Evolutionary conservation across 1,284 basidiomycete species (phyloP).

Genomic region (Ganoderma meredithae): DNA sequence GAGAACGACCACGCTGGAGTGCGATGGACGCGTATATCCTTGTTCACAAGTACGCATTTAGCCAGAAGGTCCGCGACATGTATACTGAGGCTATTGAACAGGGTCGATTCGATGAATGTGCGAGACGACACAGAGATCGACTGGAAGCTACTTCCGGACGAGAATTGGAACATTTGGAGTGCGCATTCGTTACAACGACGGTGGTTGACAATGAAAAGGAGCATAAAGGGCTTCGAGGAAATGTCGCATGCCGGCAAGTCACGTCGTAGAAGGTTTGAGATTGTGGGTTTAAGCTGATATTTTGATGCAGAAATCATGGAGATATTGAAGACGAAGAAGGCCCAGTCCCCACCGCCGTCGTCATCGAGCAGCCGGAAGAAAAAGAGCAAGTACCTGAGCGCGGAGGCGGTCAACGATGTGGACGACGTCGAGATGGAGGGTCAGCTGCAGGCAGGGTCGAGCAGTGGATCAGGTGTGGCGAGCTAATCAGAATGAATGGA

Average conservation of each 20-base stretch:
- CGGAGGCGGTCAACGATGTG: conserved; percentile 54
- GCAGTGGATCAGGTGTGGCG: conserved; percentile 12
- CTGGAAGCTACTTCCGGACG: conserved; percentile 77
- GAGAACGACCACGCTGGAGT: conserved; percentile 74
- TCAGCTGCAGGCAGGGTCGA: conserved; percentile 27
- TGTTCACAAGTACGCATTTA: conserved; percentile 72
- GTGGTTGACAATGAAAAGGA: conserved; percentile 78
- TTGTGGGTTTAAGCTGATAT: not conserved
- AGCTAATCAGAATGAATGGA: not conserved
- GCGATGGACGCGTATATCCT: conserved; percentile 78
- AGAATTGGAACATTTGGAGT: conserved; percentile 85
- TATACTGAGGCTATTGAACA: conserved; percentile 38
- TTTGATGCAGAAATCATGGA: conserved; percentile 73
- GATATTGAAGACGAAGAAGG: conserved; percentile 75
- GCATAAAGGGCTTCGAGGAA: conserved; percentile 76
- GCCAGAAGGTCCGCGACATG: not conserved
- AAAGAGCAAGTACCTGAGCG: conserved; percentile 60
- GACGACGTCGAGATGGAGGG: conserved; percentile 42
- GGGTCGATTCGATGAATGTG: conserved; percentile 75
- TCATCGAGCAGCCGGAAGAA: conserved; percentile 45
- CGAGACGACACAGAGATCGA: conserved; percentile 84
- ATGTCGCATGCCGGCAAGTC: conserved; percentile 77
- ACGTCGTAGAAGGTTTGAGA: conserved; percentile 5
- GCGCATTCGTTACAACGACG: conserved; percentile 77
- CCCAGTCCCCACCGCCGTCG: conserved; percentile 54